These are phyloP conservation scores for Tylopilus rubrobrunneus DNA, from an alignment of 768 basidiomycete species.

Conservation along the genomic window DNA sequence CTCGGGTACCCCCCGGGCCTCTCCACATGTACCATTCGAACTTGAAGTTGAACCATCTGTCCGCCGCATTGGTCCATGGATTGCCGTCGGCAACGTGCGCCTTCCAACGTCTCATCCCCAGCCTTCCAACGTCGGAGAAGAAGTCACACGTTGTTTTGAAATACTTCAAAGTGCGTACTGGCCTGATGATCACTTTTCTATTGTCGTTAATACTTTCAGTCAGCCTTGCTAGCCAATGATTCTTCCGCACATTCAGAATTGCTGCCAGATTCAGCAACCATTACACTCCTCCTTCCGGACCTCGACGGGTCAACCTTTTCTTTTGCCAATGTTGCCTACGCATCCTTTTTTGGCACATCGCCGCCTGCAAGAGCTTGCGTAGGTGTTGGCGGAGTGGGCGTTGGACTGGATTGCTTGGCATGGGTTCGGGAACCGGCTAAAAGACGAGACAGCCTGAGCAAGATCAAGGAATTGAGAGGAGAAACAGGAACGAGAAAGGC, in stretches of 20 bases:
- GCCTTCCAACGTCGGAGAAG: conserved; percentile 66
- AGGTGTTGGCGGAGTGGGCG: conserved; percentile 57
- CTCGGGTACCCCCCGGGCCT: background rate
- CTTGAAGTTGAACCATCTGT: conserved; percentile 10
- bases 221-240: conserved; percentile 52
- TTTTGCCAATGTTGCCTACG: conserved; percentile 73
- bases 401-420: conserved; percentile 83
- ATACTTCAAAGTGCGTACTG: conserved; percentile 50
- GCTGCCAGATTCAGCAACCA: conserved; percentile 42
- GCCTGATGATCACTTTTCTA: background rate
- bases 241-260: conserved; percentile 29
- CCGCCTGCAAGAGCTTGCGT: conserved; percentile 97
- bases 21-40: background rate
- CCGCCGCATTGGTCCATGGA: conserved; percentile 54
- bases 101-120: conserved; percentile 19
- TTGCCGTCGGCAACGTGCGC: conserved; percentile 59
- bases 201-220: background rate
- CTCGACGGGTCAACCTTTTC: conserved; percentile 68
- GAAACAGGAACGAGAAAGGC: conserved; percentile 51
- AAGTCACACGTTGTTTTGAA: conserved; percentile 67
- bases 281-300: conserved; percentile 79
- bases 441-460: conserved; percentile 1
- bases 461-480: conserved; percentile 14
- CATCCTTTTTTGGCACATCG: conserved; percentile 79
- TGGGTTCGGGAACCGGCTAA: conserved; percentile 32